Evolutionary conservation across 2,329 filamentous ascomycete species (phyloP), one percentile per base, ranked within the genome.

Genomic region (Torrubiella hemipterigena): DNA sequence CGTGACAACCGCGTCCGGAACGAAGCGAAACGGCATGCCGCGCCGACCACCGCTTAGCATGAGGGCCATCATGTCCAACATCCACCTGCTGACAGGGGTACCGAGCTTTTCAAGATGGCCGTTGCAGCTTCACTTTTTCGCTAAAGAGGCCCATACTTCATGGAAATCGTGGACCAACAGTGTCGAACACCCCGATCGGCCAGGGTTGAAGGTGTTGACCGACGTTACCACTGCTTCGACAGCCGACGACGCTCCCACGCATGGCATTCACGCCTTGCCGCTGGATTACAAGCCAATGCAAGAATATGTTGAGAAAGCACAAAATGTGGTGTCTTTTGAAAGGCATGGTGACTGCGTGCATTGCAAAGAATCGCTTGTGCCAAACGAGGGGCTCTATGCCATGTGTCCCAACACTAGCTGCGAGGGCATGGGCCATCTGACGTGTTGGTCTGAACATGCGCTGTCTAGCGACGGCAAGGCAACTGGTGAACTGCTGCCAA

Each of bases 71-170:
- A 52, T 96, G 17, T 77, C 79, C 4, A 91, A 93, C 45, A 54
- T 96, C 17, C 82, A 94, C 50, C 62, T 91, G 3, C 64, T 98
- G 1, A 65, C 93, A 2, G 69, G 80, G 1, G 81, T 86, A 3
- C 69, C 73, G 3, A 91, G 83, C 51, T 96, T 96, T 50, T 61
- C 65, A 12, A 64, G 76, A 27, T 94, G 86, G 89, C 89, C 89
- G 14, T 61, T 98, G 32, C 71, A 71, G 32, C 50, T 95, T 28
- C 77, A 81, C 16, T 89, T 96, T 54, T 89, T 94, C 42, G 65
- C 66, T 3, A 57, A 62, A 4, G 81, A 89, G 36, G 77, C 84
- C 0, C 69, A 81, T 43, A 57, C 58, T 14, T 65, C 69, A 2
- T 96, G 89, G 89, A 50, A 65, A 13, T 62, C 54, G 29, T 77